A percentile compares a stretch with the other conserved stretches of the same genome.
These are phyloP conservation scores for Pyrenopolyporus hunteri DNA, from an alignment of 495 filamentous ascomycete species.

Conservation along the genomic window DNA sequence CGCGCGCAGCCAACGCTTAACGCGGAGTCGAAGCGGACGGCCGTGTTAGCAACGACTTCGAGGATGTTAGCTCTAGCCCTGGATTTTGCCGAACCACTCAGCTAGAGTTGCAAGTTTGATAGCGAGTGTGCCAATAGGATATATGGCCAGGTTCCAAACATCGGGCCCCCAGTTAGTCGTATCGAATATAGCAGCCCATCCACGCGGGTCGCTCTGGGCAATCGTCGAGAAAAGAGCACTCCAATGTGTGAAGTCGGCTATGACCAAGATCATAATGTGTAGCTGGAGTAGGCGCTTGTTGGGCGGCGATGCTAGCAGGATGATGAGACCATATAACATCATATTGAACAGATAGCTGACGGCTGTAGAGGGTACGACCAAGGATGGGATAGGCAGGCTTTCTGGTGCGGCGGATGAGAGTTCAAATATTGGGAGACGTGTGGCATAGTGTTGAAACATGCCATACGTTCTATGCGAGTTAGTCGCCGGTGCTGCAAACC, in stretches of 20 bases:
- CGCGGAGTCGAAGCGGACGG: too few relatives aligned
- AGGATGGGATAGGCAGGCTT: constrained; percentile 11
- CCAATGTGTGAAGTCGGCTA: constrained; percentile 36
- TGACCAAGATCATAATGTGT: constrained; percentile 24
- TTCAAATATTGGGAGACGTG: constrained; percentile 18
- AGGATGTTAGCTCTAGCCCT: background rate
- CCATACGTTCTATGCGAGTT: constrained; percentile 25
- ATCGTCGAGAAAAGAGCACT: constrained; percentile 31
- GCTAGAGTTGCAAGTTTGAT: constrained; percentile 32
- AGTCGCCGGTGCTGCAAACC: background rate
- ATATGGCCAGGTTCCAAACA: constrained; percentile 20
- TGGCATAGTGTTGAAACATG: constrained; percentile 21
- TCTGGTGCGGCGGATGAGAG: constrained; percentile 14
- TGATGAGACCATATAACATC: constrained; percentile 48
- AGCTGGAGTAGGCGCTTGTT: constrained; percentile 25
- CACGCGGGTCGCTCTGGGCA: constrained; percentile 24
- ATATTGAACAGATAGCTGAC: constrained; percentile 40
- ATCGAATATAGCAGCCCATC: constrained; percentile 31
- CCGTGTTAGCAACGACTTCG: too few relatives aligned
- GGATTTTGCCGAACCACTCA: constrained; percentile 28
- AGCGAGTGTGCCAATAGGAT: constrained; percentile 18
- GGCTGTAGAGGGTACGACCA: constrained; percentile 15
- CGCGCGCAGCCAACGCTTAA: too few relatives aligned
- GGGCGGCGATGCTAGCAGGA: constrained; percentile 40
- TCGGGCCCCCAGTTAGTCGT: constrained; percentile 16